These are phyloP conservation scores for Nitzschia palea DNA, from an alignment of 108 stramenopile species.

Conservation along the genomic window DNA sequence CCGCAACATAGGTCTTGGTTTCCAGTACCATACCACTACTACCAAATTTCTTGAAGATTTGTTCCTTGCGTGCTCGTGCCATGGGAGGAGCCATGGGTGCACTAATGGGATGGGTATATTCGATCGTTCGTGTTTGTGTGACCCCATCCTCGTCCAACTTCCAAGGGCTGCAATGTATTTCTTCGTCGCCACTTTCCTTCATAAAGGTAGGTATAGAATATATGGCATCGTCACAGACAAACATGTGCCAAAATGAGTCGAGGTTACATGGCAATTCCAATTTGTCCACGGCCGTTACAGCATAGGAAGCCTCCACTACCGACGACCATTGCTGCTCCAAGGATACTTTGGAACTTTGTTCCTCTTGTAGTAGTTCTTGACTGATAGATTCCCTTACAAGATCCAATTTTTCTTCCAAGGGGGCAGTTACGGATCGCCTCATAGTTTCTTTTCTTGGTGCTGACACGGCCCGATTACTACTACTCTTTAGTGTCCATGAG, in stretches of 20 bases:
- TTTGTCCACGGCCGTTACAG: constrained; percentile 23
- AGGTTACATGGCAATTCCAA: constrained; percentile 39
- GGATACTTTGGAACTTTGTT: not conserved
- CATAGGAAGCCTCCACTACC: constrained; percentile 7
- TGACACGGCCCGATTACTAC: not conserved
- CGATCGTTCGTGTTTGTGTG: constrained; percentile 45
- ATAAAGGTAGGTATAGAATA: constrained; percentile 53
- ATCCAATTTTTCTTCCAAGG: constrained; percentile 3
- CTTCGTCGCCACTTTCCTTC: constrained; percentile 50
- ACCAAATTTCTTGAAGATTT: constrained; percentile 53
- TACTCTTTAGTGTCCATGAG: not conserved
- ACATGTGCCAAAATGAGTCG: constrained; percentile 52
- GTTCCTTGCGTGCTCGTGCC: constrained; percentile 73
- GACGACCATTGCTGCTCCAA: constrained; percentile 27
- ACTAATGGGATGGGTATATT: constrained; percentile 78
- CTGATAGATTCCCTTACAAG: not conserved
- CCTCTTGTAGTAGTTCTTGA: not conserved
- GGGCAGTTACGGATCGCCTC: not conserved
- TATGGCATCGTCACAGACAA: constrained; percentile 54
- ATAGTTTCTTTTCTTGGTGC: not conserved
- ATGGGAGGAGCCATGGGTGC: constrained; percentile 85
- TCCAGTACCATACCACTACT: constrained; percentile 61
- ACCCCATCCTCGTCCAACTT: constrained; percentile 10
- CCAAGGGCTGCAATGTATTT: constrained; percentile 60
- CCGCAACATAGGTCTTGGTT: constrained; percentile 67